phyloP scores from a whole-genome alignment of 768 basidiomycete species.

The Exidia glandulosa region DNA sequence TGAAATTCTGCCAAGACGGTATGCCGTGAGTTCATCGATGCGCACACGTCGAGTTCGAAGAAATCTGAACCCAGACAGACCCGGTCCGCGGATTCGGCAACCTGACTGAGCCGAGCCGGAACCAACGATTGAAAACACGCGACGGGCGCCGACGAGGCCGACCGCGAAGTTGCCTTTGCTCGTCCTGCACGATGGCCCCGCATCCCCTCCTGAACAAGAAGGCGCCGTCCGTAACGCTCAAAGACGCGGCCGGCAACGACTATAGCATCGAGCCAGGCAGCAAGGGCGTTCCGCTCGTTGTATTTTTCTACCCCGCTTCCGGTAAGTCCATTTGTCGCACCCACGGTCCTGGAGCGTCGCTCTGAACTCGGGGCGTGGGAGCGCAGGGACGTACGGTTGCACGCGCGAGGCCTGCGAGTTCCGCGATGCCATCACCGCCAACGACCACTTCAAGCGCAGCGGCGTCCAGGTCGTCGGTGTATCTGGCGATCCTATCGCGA shows the following conservation, averaged over 20 bases:
- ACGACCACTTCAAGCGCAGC: constrained; percentile 50
- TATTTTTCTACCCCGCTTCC: constrained; percentile 74
- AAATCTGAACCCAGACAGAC: no score
- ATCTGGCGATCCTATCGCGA: constrained; percentile 58
- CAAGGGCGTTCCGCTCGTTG: constrained; percentile 45
- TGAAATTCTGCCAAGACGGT: no score
- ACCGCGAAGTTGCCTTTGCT: not conserved
- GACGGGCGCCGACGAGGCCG: not conserved
- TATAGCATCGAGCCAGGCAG: constrained; percentile 52
- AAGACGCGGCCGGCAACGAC: constrained; percentile 48
- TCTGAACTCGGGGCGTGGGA: constrained; percentile 6
- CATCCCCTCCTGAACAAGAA: constrained; percentile 48
- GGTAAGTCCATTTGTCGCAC: constrained; percentile 23
- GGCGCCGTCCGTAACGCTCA: constrained; percentile 57
- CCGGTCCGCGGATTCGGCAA: no score
- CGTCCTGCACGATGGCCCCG: constrained; percentile 25
- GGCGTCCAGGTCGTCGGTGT: constrained; percentile 64
- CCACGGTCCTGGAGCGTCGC: not conserved
- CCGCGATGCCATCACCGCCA: constrained; percentile 67
- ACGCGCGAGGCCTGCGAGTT: constrained; percentile 77
- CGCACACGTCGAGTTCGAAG: not conserved
- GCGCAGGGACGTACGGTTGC: constrained; percentile 59
- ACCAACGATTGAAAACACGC: not conserved
- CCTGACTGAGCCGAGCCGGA: not conserved
- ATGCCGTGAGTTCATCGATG: no score